These are phyloP conservation scores for Komagataella phaffii DNA, from an alignment of 805 yeast genomes.

Conservation along the genomic window DNA sequence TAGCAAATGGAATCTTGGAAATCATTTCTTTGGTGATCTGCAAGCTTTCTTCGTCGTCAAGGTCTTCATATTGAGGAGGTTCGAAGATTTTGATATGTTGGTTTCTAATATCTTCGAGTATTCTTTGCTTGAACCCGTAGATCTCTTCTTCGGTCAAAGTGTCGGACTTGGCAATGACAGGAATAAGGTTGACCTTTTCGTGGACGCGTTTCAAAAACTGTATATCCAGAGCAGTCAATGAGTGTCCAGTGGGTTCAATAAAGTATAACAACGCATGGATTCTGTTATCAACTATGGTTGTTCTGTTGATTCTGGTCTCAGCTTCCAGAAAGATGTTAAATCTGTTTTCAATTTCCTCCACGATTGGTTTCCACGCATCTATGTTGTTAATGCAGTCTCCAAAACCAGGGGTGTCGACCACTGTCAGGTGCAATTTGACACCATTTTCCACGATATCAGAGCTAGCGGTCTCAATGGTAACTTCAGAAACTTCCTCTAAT, in stretches of 20 bases:
- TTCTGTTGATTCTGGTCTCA: slow-evolving; percentile 73
- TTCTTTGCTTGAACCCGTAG: slow-evolving; percentile 57
- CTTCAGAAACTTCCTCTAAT: slow-evolving; percentile 27
- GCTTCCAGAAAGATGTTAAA: slow-evolving; percentile 82
- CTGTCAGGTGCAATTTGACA: slow-evolving; percentile 71
- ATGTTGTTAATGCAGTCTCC: slow-evolving; percentile 80
- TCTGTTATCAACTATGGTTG: slow-evolving; percentile 62
- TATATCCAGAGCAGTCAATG: slow-evolving; percentile 78
- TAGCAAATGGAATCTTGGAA: slow-evolving; percentile 78
- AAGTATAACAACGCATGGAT: slow-evolving; percentile 90
- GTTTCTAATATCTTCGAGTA: slow-evolving; percentile 60
- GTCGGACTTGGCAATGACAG: slow-evolving; percentile 91
- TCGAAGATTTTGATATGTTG: slow-evolving; percentile 66
- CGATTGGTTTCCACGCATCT: slow-evolving; percentile 80
- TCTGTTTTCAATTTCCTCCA: slow-evolving; percentile 76
- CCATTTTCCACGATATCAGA: slow-evolving; percentile 88
- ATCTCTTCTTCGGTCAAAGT: slow-evolving; percentile 84
- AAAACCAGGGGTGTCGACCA: slow-evolving; percentile 87
- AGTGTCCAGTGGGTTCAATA: slow-evolving; percentile 95
- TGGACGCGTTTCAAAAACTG: slow-evolving; percentile 79
- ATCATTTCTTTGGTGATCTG: slow-evolving; percentile 53
- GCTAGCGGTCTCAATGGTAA: slow-evolving; percentile 38
- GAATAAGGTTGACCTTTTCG: slow-evolving; percentile 85
- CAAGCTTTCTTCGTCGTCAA: slow-evolving; percentile 76
- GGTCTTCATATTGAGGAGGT: slow-evolving; percentile 66